Evolutionary conservation across 345 rosid species (phyloP).

Genomic region (Eucalyptus sp.): DNA sequence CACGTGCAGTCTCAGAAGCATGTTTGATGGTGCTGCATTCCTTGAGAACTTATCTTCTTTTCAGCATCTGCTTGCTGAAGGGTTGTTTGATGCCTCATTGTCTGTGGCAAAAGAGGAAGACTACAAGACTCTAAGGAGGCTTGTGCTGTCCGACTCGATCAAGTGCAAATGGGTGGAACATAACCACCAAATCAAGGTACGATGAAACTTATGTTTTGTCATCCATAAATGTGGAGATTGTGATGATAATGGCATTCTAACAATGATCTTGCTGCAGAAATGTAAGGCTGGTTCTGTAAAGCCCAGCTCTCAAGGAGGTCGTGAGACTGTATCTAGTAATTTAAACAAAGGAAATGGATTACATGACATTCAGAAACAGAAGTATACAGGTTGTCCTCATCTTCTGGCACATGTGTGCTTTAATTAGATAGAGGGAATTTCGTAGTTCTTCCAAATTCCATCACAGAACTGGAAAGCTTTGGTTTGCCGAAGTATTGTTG

Average conservation of each 20-base stretch:
- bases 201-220: not conserved
- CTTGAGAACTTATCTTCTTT: slow-evolving; percentile 67
- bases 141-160: slow-evolving; percentile 29
- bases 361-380: slow-evolving; percentile 30
- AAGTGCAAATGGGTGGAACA: slow-evolving; percentile 73
- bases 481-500: not conserved
- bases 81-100: slow-evolving; percentile 59
- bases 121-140: slow-evolving; percentile 44
- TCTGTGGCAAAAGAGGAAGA: slow-evolving; percentile 53
- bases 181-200: slow-evolving; percentile 49
- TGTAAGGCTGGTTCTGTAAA: slow-evolving; percentile 13
- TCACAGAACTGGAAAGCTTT: not conserved
- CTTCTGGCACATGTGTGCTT: not conserved
- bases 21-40: slow-evolving; percentile 82
- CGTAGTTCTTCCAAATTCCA: not conserved
- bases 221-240: not conserved
- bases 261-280: slow-evolving; percentile 33
- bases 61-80: slow-evolving; percentile 67
- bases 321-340: slow-evolving; percentile 14
- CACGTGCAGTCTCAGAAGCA: slow-evolving; percentile 51
- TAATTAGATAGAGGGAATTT: not conserved
- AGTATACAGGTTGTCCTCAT: slow-evolving; percentile 45
- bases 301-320: slow-evolving; percentile 20
- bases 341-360: slow-evolving; percentile 30
- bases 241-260: not conserved